Base-by-base conservation (phyloP, 495 filamentous ascomycete species). In the Talaromyces nanjingensis region DNA sequence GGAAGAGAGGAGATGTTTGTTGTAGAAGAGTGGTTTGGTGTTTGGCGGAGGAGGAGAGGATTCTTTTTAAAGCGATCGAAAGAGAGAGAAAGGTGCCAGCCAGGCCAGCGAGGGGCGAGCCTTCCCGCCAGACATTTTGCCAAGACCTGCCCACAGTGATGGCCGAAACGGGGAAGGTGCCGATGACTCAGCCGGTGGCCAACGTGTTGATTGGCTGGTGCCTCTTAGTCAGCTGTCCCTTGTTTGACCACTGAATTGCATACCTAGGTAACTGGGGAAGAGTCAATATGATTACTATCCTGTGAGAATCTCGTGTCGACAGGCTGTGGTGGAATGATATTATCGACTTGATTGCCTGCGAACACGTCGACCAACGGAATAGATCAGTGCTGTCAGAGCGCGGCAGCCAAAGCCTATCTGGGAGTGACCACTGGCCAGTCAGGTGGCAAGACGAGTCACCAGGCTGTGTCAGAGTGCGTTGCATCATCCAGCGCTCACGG, bases 21-120 rank as follows among this genome's bases (percentile, higher is more conserved):
- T 53, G 64, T 16, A 42, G 67, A 66, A 20, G 60, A 69, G 47
- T 71, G 68, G 58, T 65, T 55, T 45, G 68, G 62, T 54, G 67
- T 63, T 64, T 29, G 71, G 71, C 68, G 62, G 31, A 70, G 68
- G 70, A 70, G 63, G 68, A 73, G 67, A 59, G 63, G 53, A 68
- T 12, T 31, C 56, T 59, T 37, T 59, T 59, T 33, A 59, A 59
- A 59, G 56, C 55, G 52, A 27, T 24, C 20, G 52, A n/a, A 18
- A n/a, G 4, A 14, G 60, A 37, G 34, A 54, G 24, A 12, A 42
- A 4, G 14, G 37, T 12, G 11, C 12, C 34, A 39, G 34, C 37
- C 24, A 58, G 16, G 37, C 11, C 25, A 62, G 59, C 59, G 56
- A 59, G 56, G 56, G 56, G 56, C 27, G 56, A 33, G 56, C 16